Conservation (phyloP, 208 protist genomes). For the Leishmania mexicana region DNA sequence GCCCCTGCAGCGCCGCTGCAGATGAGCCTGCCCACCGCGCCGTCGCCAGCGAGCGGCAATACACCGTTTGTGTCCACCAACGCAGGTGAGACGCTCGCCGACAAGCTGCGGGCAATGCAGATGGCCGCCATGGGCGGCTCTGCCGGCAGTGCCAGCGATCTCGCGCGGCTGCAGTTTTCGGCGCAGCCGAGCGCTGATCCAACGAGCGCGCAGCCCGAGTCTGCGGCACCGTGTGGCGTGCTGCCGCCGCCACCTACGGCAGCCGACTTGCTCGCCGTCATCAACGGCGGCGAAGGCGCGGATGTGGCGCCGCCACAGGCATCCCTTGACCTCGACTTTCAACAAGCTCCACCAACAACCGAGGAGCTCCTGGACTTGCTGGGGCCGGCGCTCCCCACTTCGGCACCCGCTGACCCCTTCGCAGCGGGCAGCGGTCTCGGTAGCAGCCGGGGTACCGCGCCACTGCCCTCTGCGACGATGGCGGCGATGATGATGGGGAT, state of each 20-base stretch:
- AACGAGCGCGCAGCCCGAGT: neutral
- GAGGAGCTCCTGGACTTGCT: constrained; percentile 76
- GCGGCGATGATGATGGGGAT: constrained; percentile 2
- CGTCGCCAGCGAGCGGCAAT: neutral
- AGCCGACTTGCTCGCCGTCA: constrained; percentile 24
- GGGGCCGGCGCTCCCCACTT: constrained; percentile 13
- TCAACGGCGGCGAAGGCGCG: constrained; percentile 12
- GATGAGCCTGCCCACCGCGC: neutral
- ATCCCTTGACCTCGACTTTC: neutral
- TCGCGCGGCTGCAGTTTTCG: neutral
- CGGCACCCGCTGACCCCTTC: neutral
- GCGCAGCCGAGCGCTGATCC: neutral
- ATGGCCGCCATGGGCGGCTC: constrained; percentile 14
- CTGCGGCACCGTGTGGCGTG: neutral
- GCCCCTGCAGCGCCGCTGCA: neutral
- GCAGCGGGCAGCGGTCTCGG: neutral
- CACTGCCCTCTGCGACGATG: neutral
- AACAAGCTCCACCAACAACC: constrained; percentile 35
- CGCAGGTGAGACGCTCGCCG: constrained; percentile 50
- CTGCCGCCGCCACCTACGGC: constrained; percentile 21
- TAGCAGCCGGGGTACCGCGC: neutral
- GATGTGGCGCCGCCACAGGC: neutral
- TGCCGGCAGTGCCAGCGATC: neutral
- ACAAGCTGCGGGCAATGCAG: constrained; percentile 72
- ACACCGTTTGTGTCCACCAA: constrained; percentile 26